A percentile compares a stretch with the other conserved stretches of the same genome.
Evolutionary conservation across 257 asterid species (phyloP).

Genomic region (Craterostigma plantagineum): DNA sequence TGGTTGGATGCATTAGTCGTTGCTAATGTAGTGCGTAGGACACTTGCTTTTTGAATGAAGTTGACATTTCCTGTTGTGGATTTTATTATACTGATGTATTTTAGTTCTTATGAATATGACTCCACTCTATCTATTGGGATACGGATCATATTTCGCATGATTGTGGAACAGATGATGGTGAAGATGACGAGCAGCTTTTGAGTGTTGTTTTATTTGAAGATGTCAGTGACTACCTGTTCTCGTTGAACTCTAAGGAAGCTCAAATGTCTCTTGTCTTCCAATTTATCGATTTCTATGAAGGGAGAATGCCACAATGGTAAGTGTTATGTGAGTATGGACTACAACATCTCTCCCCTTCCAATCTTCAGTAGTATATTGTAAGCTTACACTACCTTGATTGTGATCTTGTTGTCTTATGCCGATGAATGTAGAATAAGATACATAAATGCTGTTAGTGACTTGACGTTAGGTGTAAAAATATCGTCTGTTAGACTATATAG

Average conservation of each 20-base stretch:
- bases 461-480: no score
- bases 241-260: slow-evolving; percentile 64
- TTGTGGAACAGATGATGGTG: slow-evolving; percentile 26
- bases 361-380: slow-evolving; percentile 7
- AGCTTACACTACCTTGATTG: background rate
- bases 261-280: slow-evolving; percentile 58
- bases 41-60: slow-evolving; percentile 4
- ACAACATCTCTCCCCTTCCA: slow-evolving; percentile 8
- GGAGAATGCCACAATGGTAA: slow-evolving; percentile 82
- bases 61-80: background rate
- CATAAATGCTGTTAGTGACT: no score
- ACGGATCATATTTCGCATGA: slow-evolving; percentile 24
- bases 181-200: slow-evolving; percentile 68
- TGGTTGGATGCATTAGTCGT: no score
- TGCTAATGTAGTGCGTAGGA: no score
- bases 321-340: slow-evolving; percentile 16
- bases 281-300: slow-evolving; percentile 78
- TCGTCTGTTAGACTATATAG: no score
- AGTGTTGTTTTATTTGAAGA: slow-evolving; percentile 69
- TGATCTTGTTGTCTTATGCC: no score
- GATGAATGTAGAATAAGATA: no score
- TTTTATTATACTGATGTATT: slow-evolving; percentile 5
- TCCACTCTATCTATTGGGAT: slow-evolving; percentile 11
- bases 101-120: slow-evolving; percentile 11
- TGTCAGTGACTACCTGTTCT: slow-evolving; percentile 72